These are phyloP conservation scores for Hyphopichia wangnamkhiaoensis DNA, from an alignment of 1,139 yeast species.

Conservation along the genomic window DNA sequence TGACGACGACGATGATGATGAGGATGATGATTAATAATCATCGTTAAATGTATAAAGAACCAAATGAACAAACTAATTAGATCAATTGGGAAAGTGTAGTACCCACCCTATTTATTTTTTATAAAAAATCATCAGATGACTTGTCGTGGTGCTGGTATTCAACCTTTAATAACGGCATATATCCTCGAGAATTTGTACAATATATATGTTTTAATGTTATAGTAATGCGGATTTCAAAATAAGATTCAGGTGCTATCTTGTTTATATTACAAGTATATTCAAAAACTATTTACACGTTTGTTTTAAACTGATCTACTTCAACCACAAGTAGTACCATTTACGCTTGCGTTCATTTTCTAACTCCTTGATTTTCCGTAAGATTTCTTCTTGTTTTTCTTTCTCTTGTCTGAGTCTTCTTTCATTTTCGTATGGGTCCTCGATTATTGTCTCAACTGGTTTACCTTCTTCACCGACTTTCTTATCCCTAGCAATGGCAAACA, in stretches of 20 bases:
- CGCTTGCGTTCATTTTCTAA: constrained; percentile 10
- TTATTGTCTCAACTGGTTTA: constrained; percentile 39
- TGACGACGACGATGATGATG: constrained; percentile 64
- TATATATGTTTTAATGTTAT: too few relatives aligned
- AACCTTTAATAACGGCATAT: too few relatives aligned
- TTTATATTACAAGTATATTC: too few relatives aligned
- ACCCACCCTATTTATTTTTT: too few relatives aligned
- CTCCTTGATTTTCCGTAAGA: constrained; percentile 12
- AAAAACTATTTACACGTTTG: constrained; percentile 1
- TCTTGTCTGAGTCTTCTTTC: constrained; percentile 24
- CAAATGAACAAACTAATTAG: too few relatives aligned
- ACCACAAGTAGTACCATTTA: constrained; percentile 34
- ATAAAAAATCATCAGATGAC: too few relatives aligned
- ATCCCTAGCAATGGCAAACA: constrained; percentile 52
- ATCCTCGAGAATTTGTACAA: too few relatives aligned
- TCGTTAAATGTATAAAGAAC: too few relatives aligned
- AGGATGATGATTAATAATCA: constrained; percentile 10
- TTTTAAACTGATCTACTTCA: constrained; percentile 2
- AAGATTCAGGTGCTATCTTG: too few relatives aligned
- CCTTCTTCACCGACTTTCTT: constrained; percentile 52
- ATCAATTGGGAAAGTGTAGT: too few relatives aligned
- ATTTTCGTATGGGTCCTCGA: constrained; percentile 39
- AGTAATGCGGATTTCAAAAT: too few relatives aligned
- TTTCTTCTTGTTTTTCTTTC: constrained; percentile 15
- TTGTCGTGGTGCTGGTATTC: too few relatives aligned